Evolutionary conservation across 108 stramenopile genomes (phyloP), one percentile per base, ranked within the genome.

Genomic region (Pseudonitzschia pungens): DNA sequence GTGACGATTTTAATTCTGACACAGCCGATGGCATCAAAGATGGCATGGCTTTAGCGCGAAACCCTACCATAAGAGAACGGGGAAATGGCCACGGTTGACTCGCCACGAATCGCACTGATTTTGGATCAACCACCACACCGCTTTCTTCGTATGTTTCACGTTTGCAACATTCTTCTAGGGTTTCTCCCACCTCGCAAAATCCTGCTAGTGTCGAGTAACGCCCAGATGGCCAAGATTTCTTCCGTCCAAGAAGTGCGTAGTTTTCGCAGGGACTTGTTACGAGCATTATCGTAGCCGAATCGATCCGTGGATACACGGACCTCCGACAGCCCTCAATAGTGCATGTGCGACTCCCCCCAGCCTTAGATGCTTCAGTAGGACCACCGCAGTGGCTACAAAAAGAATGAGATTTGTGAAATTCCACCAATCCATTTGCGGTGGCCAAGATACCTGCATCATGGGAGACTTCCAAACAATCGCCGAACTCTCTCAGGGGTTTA

Each of bases 1-100:
- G 20, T 21, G 42, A 45, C n/a, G 72, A 51, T 31, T 22, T 27
- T 31, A n/a, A 26, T 40, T 40, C 60, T 62, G 33, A 26, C 0
- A 0, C 60, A 31, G 27, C 22, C 6, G 27, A 14, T 67, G 29
- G 22, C 2, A 2, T 65, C 27, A 26, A 18, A 2, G 60, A 40
- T 62, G 60, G 2, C 60, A 62, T 62, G 2, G 69, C 75, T 26
- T 28, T 69, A 11, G 69, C 75, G 20, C 56, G 76, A 64, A 68
- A 77, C 16, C 76, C 76, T 44, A 71, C 54, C 76, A 77, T 75
- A 1, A 76, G 33, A 41, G 64, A 66, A 18, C 76, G 52, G 20
- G 77, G 77, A 57, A 78, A 78, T 3, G 72, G 77, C 77, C 77
- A 78, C n/a, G 77, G 77, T 48, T 78, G 77, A 36, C 69, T 70